Percentiles rank a stretch among this genome's conserved stretches.
Evolutionary conservation across 2,329 filamentous ascomycete genomes (phyloP).

Genomic region (Diaporthe batatas): DNA sequence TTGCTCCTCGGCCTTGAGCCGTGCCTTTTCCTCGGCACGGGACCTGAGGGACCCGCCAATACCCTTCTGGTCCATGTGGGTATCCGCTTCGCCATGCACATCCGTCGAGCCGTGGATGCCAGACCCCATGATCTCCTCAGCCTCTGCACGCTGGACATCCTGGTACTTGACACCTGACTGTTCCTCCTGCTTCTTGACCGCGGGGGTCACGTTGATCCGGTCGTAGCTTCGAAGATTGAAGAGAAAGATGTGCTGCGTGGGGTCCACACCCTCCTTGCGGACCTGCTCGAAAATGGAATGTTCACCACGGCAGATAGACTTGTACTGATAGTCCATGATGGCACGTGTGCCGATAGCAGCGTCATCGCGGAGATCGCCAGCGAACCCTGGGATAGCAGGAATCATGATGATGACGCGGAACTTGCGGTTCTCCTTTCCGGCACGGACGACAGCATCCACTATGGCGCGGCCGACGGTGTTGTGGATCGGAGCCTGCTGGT

Average conservation of each 20-base stretch:
- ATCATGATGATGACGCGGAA: conserved; percentile 93
- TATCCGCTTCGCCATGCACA: conserved; percentile 60
- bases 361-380: conserved; percentile 86
- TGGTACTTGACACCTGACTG: conserved; percentile 86
- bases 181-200: conserved; percentile 80
- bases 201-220: conserved; percentile 85
- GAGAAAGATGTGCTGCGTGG: conserved; percentile 85
- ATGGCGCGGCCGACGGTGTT: conserved; percentile 92
- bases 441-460: conserved; percentile 87
- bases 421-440: conserved; percentile 84
- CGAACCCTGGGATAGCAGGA: conserved; percentile 92
- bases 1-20: conserved; percentile 50
- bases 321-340: conserved; percentile 99
- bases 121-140: conserved; percentile 88
- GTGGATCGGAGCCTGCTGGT: conserved; percentile 86
- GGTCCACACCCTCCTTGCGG: conserved; percentile 78
- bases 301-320: conserved; percentile 91
- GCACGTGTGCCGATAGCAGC: conserved; percentile 88
- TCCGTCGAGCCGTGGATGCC: conserved; percentile 74
- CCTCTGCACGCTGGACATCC: conserved; percentile 88
- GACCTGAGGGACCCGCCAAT: conserved; percentile 50
- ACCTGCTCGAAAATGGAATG: conserved; percentile 91
- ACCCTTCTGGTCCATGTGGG: conserved; percentile 60
- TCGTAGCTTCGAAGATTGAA: conserved; percentile 97
- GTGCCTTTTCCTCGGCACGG: conserved; percentile 51